Conservation (phyloP, 2,329 filamentous ascomycete species). For the Parasarocladium wereldwijsianum region DNA sequence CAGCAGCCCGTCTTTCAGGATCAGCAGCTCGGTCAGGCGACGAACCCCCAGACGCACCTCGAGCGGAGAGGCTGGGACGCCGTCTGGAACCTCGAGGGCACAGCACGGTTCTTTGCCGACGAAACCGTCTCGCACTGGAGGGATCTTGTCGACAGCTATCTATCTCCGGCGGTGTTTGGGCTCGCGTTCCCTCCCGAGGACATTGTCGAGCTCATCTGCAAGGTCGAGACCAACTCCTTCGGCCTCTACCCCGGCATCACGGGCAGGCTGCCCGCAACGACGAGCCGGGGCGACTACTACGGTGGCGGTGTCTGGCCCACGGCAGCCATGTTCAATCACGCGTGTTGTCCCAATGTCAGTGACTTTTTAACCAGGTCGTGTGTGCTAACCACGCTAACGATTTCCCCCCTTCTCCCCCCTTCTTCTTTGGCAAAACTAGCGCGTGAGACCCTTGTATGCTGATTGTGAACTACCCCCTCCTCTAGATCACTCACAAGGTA, state of each 20-base stretch:
- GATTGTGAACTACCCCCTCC: too few species aligned
- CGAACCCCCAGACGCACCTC: slow-evolving; percentile 4
- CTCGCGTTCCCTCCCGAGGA: slow-evolving; percentile 2
- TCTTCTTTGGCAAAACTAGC: too few species aligned
- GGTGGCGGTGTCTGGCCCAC: slow-evolving; percentile 7
- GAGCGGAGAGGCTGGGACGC: slow-evolving; percentile 5
- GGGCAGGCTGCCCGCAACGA: slow-evolving; percentile 4
- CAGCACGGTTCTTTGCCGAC: slow-evolving; percentile 1
- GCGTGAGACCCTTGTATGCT: too few species aligned
- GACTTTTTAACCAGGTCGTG: too few species aligned
- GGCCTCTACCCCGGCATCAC: slow-evolving; percentile 7
- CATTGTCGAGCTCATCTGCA: slow-evolving; percentile 6
- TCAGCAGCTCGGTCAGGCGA: not conserved
- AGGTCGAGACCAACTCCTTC: slow-evolving; percentile 8
- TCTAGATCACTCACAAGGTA: slow-evolving; percentile 6
- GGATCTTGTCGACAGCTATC: not conserved
- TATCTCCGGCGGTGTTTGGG: slow-evolving; percentile 1
- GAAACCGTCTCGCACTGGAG: slow-evolving; percentile 5
- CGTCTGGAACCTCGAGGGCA: slow-evolving; percentile 6
- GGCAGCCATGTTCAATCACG: slow-evolving; percentile 8
- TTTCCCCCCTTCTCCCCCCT: too few species aligned
- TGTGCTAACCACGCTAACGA: too few species aligned
- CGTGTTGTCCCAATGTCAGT: slow-evolving; percentile 8
- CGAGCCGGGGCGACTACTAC: slow-evolving; percentile 6
- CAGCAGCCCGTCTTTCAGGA: too few species aligned